phyloP scores from a whole-genome alignment of 192 early-diverging fungal species.

The Gonapodya prolifera region DNA sequence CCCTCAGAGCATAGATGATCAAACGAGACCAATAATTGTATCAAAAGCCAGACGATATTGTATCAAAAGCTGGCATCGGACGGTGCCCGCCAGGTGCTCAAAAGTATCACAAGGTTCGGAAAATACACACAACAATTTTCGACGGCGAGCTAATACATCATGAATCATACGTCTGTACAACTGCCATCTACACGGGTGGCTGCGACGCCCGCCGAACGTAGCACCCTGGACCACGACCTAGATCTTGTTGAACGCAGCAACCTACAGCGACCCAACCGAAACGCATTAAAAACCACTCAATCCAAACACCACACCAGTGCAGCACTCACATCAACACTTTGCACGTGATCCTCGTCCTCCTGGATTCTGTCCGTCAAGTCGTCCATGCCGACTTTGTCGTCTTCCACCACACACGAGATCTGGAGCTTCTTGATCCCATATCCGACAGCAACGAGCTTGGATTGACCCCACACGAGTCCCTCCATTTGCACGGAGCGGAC shows the following conservation, averaged over 20 bases:
- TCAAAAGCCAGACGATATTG: too few relatives aligned
- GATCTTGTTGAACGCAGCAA: constrained; percentile 81
- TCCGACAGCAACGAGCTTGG: constrained; percentile 53
- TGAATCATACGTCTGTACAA: too few relatives aligned
- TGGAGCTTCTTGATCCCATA: constrained; percentile 95
- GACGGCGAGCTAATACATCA: too few relatives aligned
- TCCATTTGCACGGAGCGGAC: constrained; percentile 71
- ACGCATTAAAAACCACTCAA: neutral
- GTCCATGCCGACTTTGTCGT: constrained; percentile 80
- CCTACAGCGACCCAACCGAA: neutral
- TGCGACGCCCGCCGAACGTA: too few relatives aligned
- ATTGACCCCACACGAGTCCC: constrained; percentile 59
- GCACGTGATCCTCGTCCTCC: constrained; percentile 74
- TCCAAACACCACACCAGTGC: neutral
- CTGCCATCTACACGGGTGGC: too few relatives aligned
- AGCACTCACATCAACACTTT: constrained; percentile 65
- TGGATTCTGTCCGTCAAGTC: constrained; percentile 70
- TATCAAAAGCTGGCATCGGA: too few relatives aligned
- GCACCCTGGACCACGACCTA: too few relatives aligned
- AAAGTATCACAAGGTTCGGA: too few relatives aligned
- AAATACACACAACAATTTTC: too few relatives aligned
- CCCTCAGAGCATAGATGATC: too few relatives aligned
- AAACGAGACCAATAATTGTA: too few relatives aligned
- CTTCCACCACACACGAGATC: constrained; percentile 84
- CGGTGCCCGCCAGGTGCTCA: too few relatives aligned